Conservation (phyloP, 2,329 filamentous ascomycete genomes). For the Nemania sp. region DNA sequence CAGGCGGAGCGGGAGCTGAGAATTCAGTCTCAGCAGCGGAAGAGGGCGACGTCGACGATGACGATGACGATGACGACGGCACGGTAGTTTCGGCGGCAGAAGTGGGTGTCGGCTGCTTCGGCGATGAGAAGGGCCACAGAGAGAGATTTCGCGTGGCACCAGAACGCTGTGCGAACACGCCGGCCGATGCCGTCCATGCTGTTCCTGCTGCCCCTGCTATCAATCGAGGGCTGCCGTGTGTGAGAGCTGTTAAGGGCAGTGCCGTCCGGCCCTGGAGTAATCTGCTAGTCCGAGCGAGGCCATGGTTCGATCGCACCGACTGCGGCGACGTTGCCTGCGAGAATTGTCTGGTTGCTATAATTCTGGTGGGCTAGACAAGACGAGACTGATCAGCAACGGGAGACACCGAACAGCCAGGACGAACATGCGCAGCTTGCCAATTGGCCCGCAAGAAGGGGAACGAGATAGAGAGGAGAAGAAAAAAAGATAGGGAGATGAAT, state of each 20-base stretch:
- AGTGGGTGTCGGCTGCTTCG: constrained; percentile 1
- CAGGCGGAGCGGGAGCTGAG: too few relatives aligned
- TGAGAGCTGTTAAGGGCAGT: background rate
- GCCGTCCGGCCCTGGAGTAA: constrained; percentile 23
- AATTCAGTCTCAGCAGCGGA: too few relatives aligned
- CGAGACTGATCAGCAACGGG: background rate
- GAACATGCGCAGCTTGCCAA: background rate
- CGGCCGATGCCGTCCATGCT: constrained; percentile 18
- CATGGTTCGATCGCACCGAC: constrained; percentile 27
- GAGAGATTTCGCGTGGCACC: constrained; percentile 39
- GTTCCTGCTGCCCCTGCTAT: background rate
- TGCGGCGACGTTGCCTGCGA: constrained; percentile 30
- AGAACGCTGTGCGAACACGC: constrained; percentile 36
- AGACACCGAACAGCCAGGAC: background rate
- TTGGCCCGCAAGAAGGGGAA: background rate
- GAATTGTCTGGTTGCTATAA: constrained; percentile 29
- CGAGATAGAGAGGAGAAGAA: background rate
- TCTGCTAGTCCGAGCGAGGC: constrained; percentile 27
- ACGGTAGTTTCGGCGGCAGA: constrained; percentile 25
- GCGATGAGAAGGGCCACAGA: constrained; percentile 39
- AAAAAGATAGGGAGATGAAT: constrained; percentile 4
- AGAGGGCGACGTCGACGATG: background rate
- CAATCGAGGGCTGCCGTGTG: constrained; percentile 12
- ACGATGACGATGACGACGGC: too few relatives aligned
- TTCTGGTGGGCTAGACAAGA: constrained; percentile 26